phyloP scores from a whole-genome alignment of 495 filamentous ascomycete genomes.

The Wilcoxina mikolae region DNA sequence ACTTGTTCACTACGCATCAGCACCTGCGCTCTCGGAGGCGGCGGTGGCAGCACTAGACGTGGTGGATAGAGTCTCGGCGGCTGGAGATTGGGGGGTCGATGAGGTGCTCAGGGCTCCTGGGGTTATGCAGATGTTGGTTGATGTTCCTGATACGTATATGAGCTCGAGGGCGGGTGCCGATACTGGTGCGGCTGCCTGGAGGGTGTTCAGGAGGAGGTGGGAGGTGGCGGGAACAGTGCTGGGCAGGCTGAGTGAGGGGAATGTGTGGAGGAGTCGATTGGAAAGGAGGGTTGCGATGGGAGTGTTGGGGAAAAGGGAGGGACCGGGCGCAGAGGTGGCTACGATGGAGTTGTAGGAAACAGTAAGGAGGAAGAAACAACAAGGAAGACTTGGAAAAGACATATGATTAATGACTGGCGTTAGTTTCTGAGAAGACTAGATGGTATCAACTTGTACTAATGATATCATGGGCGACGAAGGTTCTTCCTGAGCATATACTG shows the following conservation, averaged over 20 bases:
- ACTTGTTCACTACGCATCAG: slow-evolving; percentile 10
- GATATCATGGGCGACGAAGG: too few species aligned
- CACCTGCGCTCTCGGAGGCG: slow-evolving; percentile 16
- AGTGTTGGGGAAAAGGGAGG: slow-evolving; percentile 19
- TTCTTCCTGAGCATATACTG: too few species aligned
- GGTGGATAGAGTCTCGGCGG: slow-evolving; percentile 13
- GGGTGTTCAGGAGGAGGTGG: slow-evolving; percentile 14
- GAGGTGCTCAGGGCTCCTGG: slow-evolving; percentile 18
- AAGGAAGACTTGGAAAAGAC: too few species aligned
- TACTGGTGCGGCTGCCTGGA: slow-evolving; percentile 20
- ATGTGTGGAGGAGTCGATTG: slow-evolving; percentile 16
- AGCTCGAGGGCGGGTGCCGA: slow-evolving; percentile 16
- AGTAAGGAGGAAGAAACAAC: too few species aligned
- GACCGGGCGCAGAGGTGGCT: slow-evolving; percentile 17
- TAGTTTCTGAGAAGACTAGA: too few species aligned
- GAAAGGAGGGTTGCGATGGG: slow-evolving; percentile 16
- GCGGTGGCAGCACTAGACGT: slow-evolving; percentile 19
- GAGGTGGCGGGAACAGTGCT: slow-evolving; percentile 14
- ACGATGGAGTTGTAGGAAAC: slow-evolving; percentile 23
- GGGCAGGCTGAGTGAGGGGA: slow-evolving; percentile 6
- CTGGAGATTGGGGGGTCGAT: slow-evolving; percentile 14
- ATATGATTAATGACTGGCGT: too few species aligned
- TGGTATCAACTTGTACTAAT: too few species aligned
- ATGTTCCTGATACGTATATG: slow-evolving; percentile 12
- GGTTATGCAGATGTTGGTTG: slow-evolving; percentile 14